Percentiles rank a stretch among this genome's conserved stretches.
Conservation (phyloP, 208 protist species). For the Balamuthia mandrillaris region DNA sequence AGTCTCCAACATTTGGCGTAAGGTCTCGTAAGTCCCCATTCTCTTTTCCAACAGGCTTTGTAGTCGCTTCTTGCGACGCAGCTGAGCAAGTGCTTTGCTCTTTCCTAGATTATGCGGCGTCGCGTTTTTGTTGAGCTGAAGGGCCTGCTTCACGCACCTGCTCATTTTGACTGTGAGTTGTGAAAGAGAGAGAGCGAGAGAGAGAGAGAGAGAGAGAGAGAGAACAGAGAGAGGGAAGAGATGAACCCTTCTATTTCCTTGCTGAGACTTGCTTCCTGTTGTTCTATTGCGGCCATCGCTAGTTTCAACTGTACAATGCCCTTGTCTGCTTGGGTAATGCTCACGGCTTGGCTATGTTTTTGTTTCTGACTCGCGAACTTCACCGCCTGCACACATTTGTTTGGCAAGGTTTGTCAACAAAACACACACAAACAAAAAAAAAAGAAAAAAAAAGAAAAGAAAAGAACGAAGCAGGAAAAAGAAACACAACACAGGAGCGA, state of each 20-base stretch:
- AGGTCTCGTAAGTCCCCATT: neutral
- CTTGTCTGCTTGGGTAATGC: neutral
- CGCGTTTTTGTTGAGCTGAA: too few species aligned
- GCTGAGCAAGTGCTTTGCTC: neutral
- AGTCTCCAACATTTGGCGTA: conserved; percentile 6
- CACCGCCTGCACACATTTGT: neutral
- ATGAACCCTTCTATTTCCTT: neutral
- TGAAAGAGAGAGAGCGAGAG: neutral
- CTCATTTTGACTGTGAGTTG: neutral
- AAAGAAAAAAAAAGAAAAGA: neutral
- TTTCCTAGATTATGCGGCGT: neutral
- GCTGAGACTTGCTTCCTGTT: neutral
- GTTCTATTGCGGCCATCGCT: neutral
- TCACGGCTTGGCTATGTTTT: neutral
- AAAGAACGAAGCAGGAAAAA: too few species aligned
- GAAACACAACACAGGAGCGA: too few species aligned
- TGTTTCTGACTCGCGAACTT: neutral
- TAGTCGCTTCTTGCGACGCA: neutral
- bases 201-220: neutral
- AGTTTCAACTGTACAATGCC: neutral
- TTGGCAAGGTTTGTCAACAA: neutral
- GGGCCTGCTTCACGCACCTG: too few species aligned
- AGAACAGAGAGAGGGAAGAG: neutral
- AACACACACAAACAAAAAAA: neutral
- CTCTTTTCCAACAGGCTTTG: neutral